These are phyloP conservation scores for Basidiobolus meristosporus DNA, from an alignment of 371 early-diverging fungal genomes.

Conservation along the genomic window DNA sequence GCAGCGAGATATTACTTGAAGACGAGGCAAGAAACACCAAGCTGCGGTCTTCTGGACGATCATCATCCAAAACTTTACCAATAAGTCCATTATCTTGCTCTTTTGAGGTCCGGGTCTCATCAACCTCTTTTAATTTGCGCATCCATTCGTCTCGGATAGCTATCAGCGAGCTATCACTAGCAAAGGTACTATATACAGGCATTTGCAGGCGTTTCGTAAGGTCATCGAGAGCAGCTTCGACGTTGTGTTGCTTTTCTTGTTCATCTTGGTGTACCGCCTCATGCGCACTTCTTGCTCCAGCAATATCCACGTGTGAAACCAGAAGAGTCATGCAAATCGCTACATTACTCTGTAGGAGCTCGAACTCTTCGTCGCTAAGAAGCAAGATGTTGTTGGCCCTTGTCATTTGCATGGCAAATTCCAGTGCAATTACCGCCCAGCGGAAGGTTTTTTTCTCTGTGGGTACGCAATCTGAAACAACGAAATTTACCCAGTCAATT, in stretches of 20 bases:
- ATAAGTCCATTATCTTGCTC: conserved; percentile 33
- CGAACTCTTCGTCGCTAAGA: conserved; percentile 46
- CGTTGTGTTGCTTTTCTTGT: no score
- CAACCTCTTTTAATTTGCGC: conserved; percentile 25
- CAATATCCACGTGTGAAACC: conserved; percentile 63
- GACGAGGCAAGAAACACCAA: conserved; percentile 56
- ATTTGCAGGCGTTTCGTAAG: no score
- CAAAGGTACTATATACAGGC: no score
- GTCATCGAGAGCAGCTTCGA: no score
- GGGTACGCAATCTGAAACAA: conserved; percentile 51
- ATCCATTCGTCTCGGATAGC: conserved; percentile 28
- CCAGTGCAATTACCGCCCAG: conserved; percentile 74
- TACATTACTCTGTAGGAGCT: conserved; percentile 39
- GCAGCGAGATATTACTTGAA: conserved; percentile 47
- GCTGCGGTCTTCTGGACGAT: conserved; percentile 58
- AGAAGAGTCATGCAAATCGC: conserved; percentile 63
- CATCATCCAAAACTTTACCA: conserved; percentile 61
- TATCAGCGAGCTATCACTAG: conserved; percentile 13
- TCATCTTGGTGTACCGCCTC: no score
- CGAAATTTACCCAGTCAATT: conserved; percentile 74
- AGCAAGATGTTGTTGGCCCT: conserved; percentile 51
- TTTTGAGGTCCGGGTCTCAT: conserved; percentile 18
- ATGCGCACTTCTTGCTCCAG: conserved; percentile 32
- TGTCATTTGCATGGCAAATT: conserved; percentile 63
- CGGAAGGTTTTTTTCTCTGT: conserved; percentile 66